Evolutionary conservation across 108 stramenopile species (phyloP).

Genomic region (Aurantiochytrium sp.): DNA sequence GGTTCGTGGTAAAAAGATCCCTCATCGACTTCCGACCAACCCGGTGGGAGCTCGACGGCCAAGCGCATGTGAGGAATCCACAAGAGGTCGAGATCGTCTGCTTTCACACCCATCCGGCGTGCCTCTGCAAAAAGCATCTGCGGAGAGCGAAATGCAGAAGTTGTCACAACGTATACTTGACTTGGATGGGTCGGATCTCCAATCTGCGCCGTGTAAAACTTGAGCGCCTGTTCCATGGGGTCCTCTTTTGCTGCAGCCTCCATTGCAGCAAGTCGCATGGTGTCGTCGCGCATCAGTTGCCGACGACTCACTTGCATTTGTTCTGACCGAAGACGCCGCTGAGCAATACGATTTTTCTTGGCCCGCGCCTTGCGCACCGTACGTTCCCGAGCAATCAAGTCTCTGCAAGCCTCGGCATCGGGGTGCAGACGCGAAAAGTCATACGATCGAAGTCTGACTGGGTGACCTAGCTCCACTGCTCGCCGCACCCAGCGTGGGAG

Average conservation of each 20-base stretch:
- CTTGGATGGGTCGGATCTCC: not conserved
- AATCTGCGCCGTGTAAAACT: not conserved
- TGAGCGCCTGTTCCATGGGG: not conserved
- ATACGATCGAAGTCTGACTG: not conserved
- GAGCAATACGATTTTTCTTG: not conserved
- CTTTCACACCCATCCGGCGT: not conserved
- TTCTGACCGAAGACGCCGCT: not conserved
- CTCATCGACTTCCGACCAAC: not conserved
- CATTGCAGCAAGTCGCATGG: not conserved
- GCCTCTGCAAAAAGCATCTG: not conserved
- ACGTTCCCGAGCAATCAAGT: not conserved
- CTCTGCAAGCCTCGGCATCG: not conserved
- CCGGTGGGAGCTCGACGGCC: not conserved
- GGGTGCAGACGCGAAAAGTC: not conserved
- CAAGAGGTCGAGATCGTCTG: not conserved
- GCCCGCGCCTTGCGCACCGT: not conserved
- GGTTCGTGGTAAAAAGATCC: not conserved
- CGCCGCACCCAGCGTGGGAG: not conserved
- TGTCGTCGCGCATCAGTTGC: not conserved
- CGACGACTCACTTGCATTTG: not conserved
- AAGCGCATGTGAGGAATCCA: slow-evolving; percentile 8
- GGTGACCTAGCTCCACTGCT: not conserved
- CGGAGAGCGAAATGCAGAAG: not conserved
- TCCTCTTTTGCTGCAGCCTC: not conserved
- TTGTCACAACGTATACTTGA: not conserved